Conservation (phyloP, 257 asterid species). For the Plantago ovata region DNA sequence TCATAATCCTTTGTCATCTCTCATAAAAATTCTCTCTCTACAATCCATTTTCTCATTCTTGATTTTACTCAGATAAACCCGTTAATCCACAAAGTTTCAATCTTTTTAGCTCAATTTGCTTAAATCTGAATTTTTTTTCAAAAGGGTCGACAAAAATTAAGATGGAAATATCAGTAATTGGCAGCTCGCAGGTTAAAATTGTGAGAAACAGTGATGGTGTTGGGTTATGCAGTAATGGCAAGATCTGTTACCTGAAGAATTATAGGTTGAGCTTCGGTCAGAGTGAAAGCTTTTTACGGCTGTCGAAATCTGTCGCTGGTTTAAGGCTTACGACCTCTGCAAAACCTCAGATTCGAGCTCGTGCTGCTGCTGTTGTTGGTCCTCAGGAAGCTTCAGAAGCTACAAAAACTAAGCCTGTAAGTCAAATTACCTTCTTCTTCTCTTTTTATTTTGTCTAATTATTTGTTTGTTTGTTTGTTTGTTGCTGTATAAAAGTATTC, state of each 20-base stretch:
- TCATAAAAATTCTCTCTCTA: conserved; percentile 1
- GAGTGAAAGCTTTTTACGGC: conserved; percentile 27
- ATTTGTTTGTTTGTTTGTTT: background rate
- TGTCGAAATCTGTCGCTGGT: conserved; percentile 37
- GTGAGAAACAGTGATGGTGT: conserved; percentile 37
- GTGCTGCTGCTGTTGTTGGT: conserved; percentile 28
- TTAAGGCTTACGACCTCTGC: conserved; percentile 45
- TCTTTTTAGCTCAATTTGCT: conserved; percentile 8
- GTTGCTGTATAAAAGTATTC: too few species aligned
- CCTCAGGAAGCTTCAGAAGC: conserved; percentile 27
- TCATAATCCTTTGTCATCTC: conserved; percentile 8
- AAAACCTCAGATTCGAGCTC: conserved; percentile 33
- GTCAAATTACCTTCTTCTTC: conserved; percentile 9
- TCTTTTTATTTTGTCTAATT: background rate
- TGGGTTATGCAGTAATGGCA: conserved; percentile 47
- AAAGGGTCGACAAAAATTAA: background rate
- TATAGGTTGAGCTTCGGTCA: conserved; percentile 27
- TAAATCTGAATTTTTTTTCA: background rate
- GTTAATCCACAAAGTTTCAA: background rate
- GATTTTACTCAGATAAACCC: background rate
- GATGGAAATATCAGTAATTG: conserved; percentile 65
- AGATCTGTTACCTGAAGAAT: conserved; percentile 32
- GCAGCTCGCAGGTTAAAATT: conserved; percentile 62
- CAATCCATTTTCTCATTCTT: conserved; percentile 10
- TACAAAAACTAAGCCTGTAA: conserved; percentile 31